These are phyloP conservation scores for Penicillium daleae DNA, from an alignment of 495 filamentous ascomycete genomes.

Conservation along the genomic window DNA sequence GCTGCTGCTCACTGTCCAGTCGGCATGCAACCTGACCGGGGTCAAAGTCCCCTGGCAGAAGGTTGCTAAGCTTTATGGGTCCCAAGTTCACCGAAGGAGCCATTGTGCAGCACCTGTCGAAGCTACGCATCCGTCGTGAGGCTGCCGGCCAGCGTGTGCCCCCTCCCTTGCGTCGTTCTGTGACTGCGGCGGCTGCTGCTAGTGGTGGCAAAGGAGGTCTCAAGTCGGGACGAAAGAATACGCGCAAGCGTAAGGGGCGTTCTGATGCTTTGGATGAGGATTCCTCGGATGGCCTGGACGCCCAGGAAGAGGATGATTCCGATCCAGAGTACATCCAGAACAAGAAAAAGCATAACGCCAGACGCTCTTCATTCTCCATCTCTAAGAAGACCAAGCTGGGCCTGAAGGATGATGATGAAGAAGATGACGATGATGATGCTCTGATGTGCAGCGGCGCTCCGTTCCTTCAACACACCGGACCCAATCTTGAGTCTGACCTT, in stretches of 20 bases:
- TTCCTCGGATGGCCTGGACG: neutral
- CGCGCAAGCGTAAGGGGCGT: neutral
- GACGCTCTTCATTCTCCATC: neutral
- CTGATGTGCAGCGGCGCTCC: slow-evolving; percentile 15
- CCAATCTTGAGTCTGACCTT: neutral
- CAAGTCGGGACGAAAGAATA: neutral
- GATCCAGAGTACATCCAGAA: neutral
- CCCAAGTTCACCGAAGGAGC: slow-evolving; percentile 44
- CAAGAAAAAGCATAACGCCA: neutral
- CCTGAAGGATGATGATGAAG: neutral
- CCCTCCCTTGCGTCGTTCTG: slow-evolving; percentile 35
- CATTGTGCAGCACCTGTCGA: slow-evolving; percentile 53
- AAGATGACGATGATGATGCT: neutral
- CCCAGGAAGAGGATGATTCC: neutral
- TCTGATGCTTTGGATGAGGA: neutral
- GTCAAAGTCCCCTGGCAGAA: slow-evolving; percentile 48
- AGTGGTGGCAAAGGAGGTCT: neutral
- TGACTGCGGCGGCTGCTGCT: neutral
- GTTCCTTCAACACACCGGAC: neutral
- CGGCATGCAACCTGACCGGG: slow-evolving; percentile 37
- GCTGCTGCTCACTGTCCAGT: slow-evolving; percentile 49
- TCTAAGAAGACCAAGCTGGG: neutral
- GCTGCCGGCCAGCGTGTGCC: slow-evolving; percentile 39
- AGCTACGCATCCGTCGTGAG: slow-evolving; percentile 43
- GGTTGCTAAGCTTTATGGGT: slow-evolving; percentile 41